Base-by-base conservation (phyloP, 306 rosid species). In the Castanopsis chinensis region DNA sequence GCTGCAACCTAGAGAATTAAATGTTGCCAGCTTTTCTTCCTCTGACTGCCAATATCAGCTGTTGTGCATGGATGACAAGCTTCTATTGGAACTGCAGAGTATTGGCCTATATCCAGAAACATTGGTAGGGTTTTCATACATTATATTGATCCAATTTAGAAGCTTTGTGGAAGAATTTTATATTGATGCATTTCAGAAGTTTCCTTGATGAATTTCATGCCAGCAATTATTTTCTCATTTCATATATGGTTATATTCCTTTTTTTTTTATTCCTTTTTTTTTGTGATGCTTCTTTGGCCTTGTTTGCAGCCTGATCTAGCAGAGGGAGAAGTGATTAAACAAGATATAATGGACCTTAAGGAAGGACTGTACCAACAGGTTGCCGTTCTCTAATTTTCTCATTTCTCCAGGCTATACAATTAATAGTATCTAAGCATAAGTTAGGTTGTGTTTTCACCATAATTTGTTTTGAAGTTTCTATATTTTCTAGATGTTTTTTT, bases 31-130 rank as follows among this genome's bases (percentile, higher is more conserved):
- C 72, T 81, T 89, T 83, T 83, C 91, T 71, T 80, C 90, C 74
- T 76, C 96, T 19, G 91, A 89, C 74, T 82, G 84, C 67, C 93
- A 82, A 54, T 90, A 94, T 92, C 97, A 92, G 86, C 84, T 79
- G 71, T 90, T 94, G 98, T 80, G 88, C 71, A 73, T 90, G 81
- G 89, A 92, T 72, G 92, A 92, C 78, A 90, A 83, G 79, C 90
- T 94, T 85, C 80, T 92, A 70, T 84, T 94, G 86, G 98, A 94
- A 87, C 86, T 94, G 85, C 97, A 90, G 80, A 90, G 97, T 81
- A 81, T 94, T 72, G 98, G 97, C 78, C 58, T 94, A 77, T 89
- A 87, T 90, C 93, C 96, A 37, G 98, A 92, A 81, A 73, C 76
- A 82, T 78, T 92, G 92, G 98, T 94, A 83, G 58, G 91, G 68